A percentile compares a stretch with the other conserved stretches of the same genome.
Evolutionary conservation across 2,329 filamentous ascomycete genomes (phyloP).

Genomic region (Diplodia scrobiculata): DNA sequence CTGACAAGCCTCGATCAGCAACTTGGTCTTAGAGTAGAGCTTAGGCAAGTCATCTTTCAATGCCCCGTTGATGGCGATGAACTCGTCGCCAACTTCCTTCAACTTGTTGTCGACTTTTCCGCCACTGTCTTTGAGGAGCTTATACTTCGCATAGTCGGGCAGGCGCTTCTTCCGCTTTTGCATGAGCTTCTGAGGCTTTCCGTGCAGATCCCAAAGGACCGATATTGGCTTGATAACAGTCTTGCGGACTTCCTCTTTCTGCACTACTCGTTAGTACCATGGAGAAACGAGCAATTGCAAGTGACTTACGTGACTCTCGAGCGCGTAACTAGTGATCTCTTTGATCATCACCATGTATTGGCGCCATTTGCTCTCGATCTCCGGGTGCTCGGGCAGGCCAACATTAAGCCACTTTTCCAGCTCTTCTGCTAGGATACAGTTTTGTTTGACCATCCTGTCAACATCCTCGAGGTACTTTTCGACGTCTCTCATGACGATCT

Average conservation of each 20-base stretch:
- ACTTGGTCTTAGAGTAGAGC: conserved; percentile 78
- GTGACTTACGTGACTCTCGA: conserved; percentile 20
- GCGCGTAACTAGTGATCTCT: conserved; percentile 68
- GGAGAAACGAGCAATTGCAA: background rate
- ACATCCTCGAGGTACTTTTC: conserved; percentile 86
- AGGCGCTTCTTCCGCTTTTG: conserved; percentile 93
- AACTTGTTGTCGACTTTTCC: conserved; percentile 88
- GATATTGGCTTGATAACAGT: conserved; percentile 84
- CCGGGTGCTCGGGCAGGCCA: conserved; percentile 57
- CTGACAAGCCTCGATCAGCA: conserved; percentile 79
- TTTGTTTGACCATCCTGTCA: conserved; percentile 75
- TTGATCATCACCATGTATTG: conserved; percentile 84
- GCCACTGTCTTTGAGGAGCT: conserved; percentile 73
- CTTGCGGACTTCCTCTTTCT: conserved; percentile 63
- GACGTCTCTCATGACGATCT: conserved; percentile 91
- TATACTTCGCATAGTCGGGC: conserved; percentile 80
- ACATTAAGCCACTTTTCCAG: conserved; percentile 80
- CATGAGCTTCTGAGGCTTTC: conserved; percentile 84
- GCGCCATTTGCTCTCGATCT: conserved; percentile 92
- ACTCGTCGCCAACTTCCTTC: conserved; percentile 81
- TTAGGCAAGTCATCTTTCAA: conserved; percentile 89
- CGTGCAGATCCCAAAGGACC: conserved; percentile 74
- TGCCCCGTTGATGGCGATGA: conserved; percentile 86
- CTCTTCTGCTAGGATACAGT: conserved; percentile 75
- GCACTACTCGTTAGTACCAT: background rate